Percentiles rank a stretch among this genome's conserved stretches.
Conservation (phyloP, 2,329 filamentous ascomycete species). For the Arthrinium phaeospermum region DNA sequence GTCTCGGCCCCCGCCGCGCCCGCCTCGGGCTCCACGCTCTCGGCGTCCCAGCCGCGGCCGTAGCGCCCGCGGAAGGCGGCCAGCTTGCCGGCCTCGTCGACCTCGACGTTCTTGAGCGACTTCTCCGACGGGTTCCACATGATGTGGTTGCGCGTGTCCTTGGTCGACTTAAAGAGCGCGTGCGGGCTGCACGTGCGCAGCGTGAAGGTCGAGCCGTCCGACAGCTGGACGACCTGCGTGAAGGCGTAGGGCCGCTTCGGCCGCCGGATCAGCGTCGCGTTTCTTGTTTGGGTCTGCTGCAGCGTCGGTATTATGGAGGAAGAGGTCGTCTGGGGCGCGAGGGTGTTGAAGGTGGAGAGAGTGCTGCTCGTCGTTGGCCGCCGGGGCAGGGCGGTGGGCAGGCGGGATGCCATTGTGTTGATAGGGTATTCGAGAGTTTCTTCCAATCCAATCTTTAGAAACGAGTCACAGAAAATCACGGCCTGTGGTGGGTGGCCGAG, state of each 20-base stretch:
- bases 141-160: slow-evolving; percentile 88
- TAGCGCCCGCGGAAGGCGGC: slow-evolving; percentile 85
- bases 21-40: slow-evolving; percentile 37
- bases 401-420: slow-evolving; percentile 23
- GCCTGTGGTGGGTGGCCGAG: background rate
- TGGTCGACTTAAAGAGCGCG: slow-evolving; percentile 64
- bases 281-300: slow-evolving; percentile 66
- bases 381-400: slow-evolving; percentile 19
- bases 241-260: slow-evolving; percentile 95
- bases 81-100: slow-evolving; percentile 91
- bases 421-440: background rate
- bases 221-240: slow-evolving; percentile 93
- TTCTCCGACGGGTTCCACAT: slow-evolving; percentile 89
- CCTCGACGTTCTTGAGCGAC: slow-evolving; percentile 85
- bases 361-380: slow-evolving; percentile 21
- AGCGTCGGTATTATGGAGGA: slow-evolving; percentile 27
- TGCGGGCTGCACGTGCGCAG: slow-evolving; percentile 77
- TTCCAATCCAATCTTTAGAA: background rate
- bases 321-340: slow-evolving; percentile 32
- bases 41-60: slow-evolving; percentile 79
- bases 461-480: background rate
- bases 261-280: slow-evolving; percentile 84
- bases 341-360: slow-evolving; percentile 28
- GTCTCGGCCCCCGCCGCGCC: slow-evolving; percentile 23
- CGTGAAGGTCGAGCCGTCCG: slow-evolving; percentile 86